Conservation (phyloP, 1,139 yeast species). For the Suhomyces yuchorum region DNA sequence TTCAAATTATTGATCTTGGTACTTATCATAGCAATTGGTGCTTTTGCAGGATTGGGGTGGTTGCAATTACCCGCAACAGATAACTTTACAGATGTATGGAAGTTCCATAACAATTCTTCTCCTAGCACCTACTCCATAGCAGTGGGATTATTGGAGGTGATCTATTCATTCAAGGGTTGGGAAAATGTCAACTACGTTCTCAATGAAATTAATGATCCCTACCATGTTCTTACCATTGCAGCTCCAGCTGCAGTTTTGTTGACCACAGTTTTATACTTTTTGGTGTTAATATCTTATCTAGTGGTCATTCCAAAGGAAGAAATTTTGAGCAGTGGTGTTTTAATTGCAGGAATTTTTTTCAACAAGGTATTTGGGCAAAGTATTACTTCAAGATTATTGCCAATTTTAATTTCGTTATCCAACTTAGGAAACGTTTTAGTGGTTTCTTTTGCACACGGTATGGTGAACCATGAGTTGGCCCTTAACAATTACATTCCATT, state of each 20-base stretch:
- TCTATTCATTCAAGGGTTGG: slow-evolving; percentile 47
- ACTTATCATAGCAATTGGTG: slow-evolving; percentile 43
- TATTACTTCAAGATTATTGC: slow-evolving; percentile 62
- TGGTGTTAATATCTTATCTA: slow-evolving; percentile 71
- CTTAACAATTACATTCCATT: slow-evolving; percentile 73
- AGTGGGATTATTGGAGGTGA: slow-evolving; percentile 45
- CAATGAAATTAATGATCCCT: slow-evolving; percentile 55
- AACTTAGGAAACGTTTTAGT: slow-evolving; percentile 79
- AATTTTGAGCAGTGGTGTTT: slow-evolving; percentile 61
- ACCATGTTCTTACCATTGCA: slow-evolving; percentile 64
- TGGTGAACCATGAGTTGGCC: slow-evolving; percentile 75
- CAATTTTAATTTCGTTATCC: slow-evolving; percentile 73
- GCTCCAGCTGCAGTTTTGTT: slow-evolving; percentile 69
- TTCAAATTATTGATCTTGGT: slow-evolving; percentile 44
- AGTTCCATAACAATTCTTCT: slow-evolving; percentile 21
- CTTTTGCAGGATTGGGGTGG: slow-evolving; percentile 28
- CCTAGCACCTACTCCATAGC: slow-evolving; percentile 37
- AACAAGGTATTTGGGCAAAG: slow-evolving; percentile 69
- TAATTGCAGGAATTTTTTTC: slow-evolving; percentile 76
- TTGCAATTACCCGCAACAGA: slow-evolving; percentile 29
- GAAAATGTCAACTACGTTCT: slow-evolving; percentile 50
- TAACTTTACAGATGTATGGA: slow-evolving; percentile 35
- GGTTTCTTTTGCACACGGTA: slow-evolving; percentile 76
- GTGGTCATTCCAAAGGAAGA: slow-evolving; percentile 73
- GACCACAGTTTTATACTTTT: slow-evolving; percentile 63